Evolutionary conservation across 2,329 filamentous ascomycete species (phyloP).

Genomic region (Penicillium sp.): DNA sequence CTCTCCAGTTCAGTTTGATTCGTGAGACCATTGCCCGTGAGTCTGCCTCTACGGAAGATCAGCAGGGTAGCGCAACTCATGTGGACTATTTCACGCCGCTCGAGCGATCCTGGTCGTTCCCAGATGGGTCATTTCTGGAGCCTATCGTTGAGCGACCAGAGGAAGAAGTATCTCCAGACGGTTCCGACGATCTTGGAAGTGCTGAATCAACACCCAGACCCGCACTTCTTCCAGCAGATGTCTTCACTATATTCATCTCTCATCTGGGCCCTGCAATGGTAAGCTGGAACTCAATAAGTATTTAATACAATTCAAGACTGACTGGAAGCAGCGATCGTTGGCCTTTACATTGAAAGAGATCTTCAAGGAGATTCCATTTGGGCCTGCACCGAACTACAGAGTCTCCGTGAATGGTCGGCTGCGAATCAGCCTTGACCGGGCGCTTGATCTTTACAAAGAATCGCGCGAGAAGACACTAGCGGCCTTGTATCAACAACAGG

Average conservation of each 20-base stretch:
- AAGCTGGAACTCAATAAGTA: constrained; percentile 12
- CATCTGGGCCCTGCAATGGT: constrained; percentile 87
- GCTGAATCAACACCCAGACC: constrained; percentile 10
- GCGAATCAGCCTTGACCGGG: constrained; percentile 73
- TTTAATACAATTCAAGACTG: not conserved
- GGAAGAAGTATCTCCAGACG: constrained; percentile 41
- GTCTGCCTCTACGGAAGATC: constrained; percentile 15
- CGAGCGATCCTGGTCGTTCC: constrained; percentile 32
- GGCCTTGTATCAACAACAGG: constrained; percentile 75
- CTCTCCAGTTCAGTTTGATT: constrained; percentile 82
- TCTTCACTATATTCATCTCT: constrained; percentile 86
- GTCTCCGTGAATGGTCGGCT: constrained; percentile 79
- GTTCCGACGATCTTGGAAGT: constrained; percentile 7
- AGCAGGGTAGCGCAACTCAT: constrained; percentile 15
- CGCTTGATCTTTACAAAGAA: constrained; percentile 72
- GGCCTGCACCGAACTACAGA: constrained; percentile 60
- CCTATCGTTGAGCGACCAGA: constrained; percentile 63
- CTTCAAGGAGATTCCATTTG: constrained; percentile 82
- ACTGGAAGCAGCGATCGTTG: constrained; percentile 66
- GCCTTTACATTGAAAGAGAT: constrained; percentile 87
- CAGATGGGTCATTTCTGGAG: constrained; percentile 51
- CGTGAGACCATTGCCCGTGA: constrained; percentile 52
- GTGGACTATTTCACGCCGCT: constrained; percentile 17
- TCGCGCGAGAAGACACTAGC: constrained; percentile 73
- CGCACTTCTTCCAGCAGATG: constrained; percentile 63